Evolutionary conservation across 495 filamentous ascomycete species (phyloP), one percentile per base, ranked within the genome.

Genomic region (Staphylotrichum tortipilum): DNA sequence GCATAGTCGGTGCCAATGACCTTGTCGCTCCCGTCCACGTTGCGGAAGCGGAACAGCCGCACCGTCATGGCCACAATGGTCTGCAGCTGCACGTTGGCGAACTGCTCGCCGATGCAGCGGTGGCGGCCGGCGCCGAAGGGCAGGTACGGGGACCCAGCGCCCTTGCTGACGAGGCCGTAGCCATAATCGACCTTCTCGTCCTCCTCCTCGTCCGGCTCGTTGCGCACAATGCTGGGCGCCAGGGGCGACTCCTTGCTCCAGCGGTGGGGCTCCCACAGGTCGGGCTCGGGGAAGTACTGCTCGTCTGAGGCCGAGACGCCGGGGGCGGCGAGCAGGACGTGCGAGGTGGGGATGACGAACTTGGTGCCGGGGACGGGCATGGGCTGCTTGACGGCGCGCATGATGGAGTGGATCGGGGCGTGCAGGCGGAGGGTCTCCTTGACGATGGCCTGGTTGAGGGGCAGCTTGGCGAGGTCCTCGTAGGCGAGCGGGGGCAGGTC

Each of bases 61-160:
- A 95, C 83, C 41, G 90, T 72, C 26, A 79, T 83, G n/a, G 84
- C 86, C 41, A 84, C 70, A 56, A 98, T 94, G 10, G 86, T 88
- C 50, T 81, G 80, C 38, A 98, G 73, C 67, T 98, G 91, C 53
- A 95, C 75, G 63, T 94, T 94, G 47, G 92, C 92, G 63, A 96
- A 98, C 60, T 95, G 89, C 71, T 96, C 92, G 39, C 92, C 92
- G 60, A 98, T 96, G 66, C 92, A 98, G 9, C 92, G 71, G 68
- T 98, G 92, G 44, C 92, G 74, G 5, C 92, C 92, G 1, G 89
- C 92, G 2, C 92, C 92, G 61, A 98, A 98, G 0, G 92, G 92
- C 15, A 98, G 75, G 68, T 96, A 98, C 2, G 92, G 90, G 40
- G 83, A 89, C 23, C 70, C 71, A 5, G 88, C 81, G 18, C 92